Evolutionary conservation across 768 basidiomycete species (phyloP), one percentile per base, ranked within the genome.

Genomic region (Termitomyces sp.): DNA sequence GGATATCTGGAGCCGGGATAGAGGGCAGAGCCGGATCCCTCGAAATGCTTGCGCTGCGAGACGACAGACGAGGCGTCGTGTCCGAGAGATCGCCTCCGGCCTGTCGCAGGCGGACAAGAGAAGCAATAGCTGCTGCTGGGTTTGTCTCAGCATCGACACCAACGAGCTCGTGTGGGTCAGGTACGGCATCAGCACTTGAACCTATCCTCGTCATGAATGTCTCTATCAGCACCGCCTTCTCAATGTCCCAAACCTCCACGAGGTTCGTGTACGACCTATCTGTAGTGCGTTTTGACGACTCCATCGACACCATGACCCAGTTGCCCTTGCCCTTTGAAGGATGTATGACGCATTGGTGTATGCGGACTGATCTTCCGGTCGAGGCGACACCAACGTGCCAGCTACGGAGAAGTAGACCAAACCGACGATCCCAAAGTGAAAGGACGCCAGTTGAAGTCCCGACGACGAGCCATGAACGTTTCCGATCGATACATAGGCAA

Each of bases 391-490:
- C 86, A 7, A 86, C 86, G 66, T 86, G 84, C 95, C 96, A 98
- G 60, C 87, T 91, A 70, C 90, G 91, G 62, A 98, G 78, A 4
- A 89, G 76, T 20, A 98, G 76, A 1, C 95, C 95, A 64, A 98
- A 99, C 11, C 96, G 88, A 45, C 93, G 85, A 73, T 99, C 97
- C 95, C 95, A 99, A 3, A 99, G 78, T 0, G 91, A 86, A 13
- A 98, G 74, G 15, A 89, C 84, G 6, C 96, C 97, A 1, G 82
- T 84, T 2, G 89, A 84, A 1, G 96, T 97, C 2, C 93, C 96
- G 18, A 91, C 86, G 13, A 97, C 78, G 27, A 96, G 78, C 96
- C 96, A 98, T 6, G 90, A 83, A 27, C 82, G 85, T 67, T 89
- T 91, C 36, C 85, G 84, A 69, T 96, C 95, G 48, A 94, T 71